Evolutionary conservation across 805 yeast genomes (phyloP).

Genomic region (Cyberlindnera maritima): DNA sequence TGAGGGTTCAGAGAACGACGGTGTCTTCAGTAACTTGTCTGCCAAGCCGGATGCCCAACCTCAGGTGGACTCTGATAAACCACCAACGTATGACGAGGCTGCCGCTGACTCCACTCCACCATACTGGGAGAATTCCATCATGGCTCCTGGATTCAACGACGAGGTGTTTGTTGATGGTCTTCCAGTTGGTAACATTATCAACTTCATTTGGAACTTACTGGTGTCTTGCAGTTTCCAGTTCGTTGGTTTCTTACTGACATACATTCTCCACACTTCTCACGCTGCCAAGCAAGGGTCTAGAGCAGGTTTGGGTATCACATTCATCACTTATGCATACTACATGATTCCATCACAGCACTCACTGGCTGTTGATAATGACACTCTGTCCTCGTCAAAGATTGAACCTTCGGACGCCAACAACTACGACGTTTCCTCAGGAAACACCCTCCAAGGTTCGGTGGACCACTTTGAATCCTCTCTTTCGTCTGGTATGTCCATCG

Average conservation of each 20-base stretch:
- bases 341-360: conserved; percentile 45
- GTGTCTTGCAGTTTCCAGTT: conserved; percentile 92
- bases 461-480: conserved; percentile 26
- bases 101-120: conserved; percentile 94
- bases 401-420: conserved; percentile 59
- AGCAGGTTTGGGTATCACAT: conserved; percentile 85
- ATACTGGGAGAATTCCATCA: conserved; percentile 89
- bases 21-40: conserved; percentile 87
- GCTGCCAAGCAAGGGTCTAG: conserved; percentile 96
- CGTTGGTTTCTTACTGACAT: conserved; percentile 88
- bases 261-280: conserved; percentile 90
- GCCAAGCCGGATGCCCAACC: conserved; percentile 73
- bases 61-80: conserved; percentile 43
- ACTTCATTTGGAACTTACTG: conserved; percentile 84
- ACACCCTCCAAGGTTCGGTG: conserved; percentile 24
- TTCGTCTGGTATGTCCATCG: conserved; percentile 19
- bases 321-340: conserved; percentile 65
- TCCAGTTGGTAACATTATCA: conserved; percentile 91
- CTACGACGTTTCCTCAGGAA: conserved; percentile 40
- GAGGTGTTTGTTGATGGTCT: conserved; percentile 93
- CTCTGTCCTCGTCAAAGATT: conserved; percentile 34
- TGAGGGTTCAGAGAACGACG: conserved; percentile 58
- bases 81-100: conserved; percentile 93
- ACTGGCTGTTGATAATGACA: conserved; percentile 23
- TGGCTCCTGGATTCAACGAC: conserved; percentile 73